Percentiles rank a stretch among this genome's conserved stretches.
phyloP scores from a whole-genome alignment of 768 basidiomycete species.

The Lentinula lateritia region DNA sequence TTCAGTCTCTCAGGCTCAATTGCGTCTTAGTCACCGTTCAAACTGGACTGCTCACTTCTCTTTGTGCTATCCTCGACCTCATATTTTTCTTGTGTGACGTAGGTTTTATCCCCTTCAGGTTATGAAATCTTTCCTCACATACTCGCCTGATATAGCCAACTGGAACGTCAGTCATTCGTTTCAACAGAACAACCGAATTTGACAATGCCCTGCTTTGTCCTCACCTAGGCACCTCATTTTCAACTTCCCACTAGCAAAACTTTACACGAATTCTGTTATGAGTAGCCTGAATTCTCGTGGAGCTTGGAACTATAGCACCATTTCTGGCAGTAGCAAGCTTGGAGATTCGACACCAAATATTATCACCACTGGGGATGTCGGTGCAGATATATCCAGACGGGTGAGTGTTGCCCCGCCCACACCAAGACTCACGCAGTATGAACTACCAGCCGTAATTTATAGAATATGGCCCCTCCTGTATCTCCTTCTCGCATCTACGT shows the following conservation, averaged over 20 bases:
- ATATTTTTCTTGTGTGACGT: conserved; percentile 22
- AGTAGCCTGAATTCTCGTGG: conserved; percentile 28
- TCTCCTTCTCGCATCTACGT: conserved; percentile 15
- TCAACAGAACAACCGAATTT: not conserved
- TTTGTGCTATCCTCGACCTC: conserved; percentile 24
- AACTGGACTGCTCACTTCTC: conserved; percentile 27
- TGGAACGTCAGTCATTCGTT: conserved; percentile 3
- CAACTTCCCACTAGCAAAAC: conserved; percentile 28
- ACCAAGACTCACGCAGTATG: not conserved
- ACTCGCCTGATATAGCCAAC: conserved; percentile 3
- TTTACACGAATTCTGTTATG: conserved; percentile 31
- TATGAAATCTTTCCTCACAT: not conserved
- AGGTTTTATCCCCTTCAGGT: not conserved
- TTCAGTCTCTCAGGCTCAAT: too few species aligned
- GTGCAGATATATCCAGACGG: not conserved
- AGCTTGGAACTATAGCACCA: conserved; percentile 18
- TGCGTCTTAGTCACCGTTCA: conserved; percentile 24
- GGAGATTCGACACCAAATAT: not conserved
- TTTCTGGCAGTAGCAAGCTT: not conserved
- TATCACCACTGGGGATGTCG: not conserved
- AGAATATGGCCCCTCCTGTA: not conserved
- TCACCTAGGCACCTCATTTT: conserved; percentile 22
- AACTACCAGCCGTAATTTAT: too few species aligned
- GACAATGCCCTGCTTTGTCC: not conserved
- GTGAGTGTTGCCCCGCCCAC: not conserved